Conservation (phyloP, 1,284 basidiomycete species). For the Salmacisia buchloeana region DNA sequence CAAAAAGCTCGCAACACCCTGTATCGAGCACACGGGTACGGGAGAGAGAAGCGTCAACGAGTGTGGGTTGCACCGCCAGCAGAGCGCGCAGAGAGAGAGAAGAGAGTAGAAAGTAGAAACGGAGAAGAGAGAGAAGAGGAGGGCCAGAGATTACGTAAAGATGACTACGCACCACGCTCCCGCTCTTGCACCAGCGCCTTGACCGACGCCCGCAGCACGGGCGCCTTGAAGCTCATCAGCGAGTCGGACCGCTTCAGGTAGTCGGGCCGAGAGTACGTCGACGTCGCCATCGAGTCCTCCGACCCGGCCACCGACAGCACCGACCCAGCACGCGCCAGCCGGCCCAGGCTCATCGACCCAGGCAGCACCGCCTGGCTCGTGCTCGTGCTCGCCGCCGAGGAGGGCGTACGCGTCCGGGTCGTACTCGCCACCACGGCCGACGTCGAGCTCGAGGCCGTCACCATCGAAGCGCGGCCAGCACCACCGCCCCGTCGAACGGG, state of each 20-base stretch:
- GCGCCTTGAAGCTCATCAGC: constrained; percentile 25
- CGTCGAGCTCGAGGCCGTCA: constrained; percentile 12
- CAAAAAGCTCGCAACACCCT: no score
- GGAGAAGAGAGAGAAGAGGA: no score
- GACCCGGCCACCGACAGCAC: constrained; percentile 14
- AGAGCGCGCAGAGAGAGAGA: no score
- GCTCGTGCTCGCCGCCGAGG: background rate
- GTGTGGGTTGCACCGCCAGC: no score
- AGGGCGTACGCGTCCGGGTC: constrained; percentile 6
- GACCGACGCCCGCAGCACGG: constrained; percentile 18
- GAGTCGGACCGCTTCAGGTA: constrained; percentile 22
- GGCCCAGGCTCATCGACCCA: background rate
- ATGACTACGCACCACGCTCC: no score
- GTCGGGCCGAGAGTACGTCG: constrained; percentile 17
- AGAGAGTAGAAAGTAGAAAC: no score
- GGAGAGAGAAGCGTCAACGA: no score
- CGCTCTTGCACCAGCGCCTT: constrained; percentile 6
- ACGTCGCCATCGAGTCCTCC: constrained; percentile 16
- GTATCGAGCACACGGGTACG: no score
- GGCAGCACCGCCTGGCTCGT: background rate
- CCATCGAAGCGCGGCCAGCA: constrained; percentile 1
- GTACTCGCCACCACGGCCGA: no score
- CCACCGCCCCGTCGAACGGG: background rate
- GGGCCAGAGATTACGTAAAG: no score
- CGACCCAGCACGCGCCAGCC: constrained; percentile 22